Percentiles rank a stretch among this genome's conserved stretches.
These are phyloP conservation scores for Ogataea pignaliae DNA, from an alignment of 805 yeast genomes.

Conservation along the genomic window DNA sequence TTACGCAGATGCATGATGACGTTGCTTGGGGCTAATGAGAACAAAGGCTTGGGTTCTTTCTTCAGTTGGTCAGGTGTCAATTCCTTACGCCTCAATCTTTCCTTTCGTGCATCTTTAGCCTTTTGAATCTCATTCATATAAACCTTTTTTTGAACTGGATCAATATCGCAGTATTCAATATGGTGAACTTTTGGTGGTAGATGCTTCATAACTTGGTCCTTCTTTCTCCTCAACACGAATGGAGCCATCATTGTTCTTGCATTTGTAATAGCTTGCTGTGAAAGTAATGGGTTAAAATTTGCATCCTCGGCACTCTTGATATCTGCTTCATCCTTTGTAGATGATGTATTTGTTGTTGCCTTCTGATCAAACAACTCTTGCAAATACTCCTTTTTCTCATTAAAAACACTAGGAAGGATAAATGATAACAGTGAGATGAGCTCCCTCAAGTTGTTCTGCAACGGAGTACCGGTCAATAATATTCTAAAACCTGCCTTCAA, in stretches of 20 bases:
- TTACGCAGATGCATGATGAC: conserved; percentile 86
- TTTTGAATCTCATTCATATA: conserved; percentile 56
- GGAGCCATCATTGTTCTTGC: conserved; percentile 99
- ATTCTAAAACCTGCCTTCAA: conserved; percentile 80
- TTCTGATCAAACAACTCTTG: conserved; percentile 82
- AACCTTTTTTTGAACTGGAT: conserved; percentile 47
- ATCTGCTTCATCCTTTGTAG: conserved; percentile 25
- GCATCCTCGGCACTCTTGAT: conserved; percentile 35
- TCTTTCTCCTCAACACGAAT: conserved; percentile 86
- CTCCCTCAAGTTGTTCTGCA: conserved; percentile 89
- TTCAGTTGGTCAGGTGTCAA: conserved; percentile 31
- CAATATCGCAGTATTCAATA: conserved; percentile 63
- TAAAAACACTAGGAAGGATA: conserved; percentile 79
- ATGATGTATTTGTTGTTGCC: conserved; percentile 56
- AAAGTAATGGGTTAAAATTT: conserved; percentile 71
- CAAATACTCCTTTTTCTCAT: conserved; percentile 76
- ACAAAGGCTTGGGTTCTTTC: conserved; percentile 25
- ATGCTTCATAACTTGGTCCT: conserved; percentile 86
- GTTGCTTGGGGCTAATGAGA: conserved; percentile 45
- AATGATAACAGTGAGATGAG: conserved; percentile 86
- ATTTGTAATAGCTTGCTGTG: conserved; percentile 85
- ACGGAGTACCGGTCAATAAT: conserved; percentile 92
- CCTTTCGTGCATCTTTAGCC: conserved; percentile 37
- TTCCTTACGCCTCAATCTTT: conserved; percentile 39
- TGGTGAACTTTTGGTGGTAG: conserved; percentile 72